Conservation (phyloP, 495 filamentous ascomycete genomes). For the Achaetomiella virescens region DNA sequence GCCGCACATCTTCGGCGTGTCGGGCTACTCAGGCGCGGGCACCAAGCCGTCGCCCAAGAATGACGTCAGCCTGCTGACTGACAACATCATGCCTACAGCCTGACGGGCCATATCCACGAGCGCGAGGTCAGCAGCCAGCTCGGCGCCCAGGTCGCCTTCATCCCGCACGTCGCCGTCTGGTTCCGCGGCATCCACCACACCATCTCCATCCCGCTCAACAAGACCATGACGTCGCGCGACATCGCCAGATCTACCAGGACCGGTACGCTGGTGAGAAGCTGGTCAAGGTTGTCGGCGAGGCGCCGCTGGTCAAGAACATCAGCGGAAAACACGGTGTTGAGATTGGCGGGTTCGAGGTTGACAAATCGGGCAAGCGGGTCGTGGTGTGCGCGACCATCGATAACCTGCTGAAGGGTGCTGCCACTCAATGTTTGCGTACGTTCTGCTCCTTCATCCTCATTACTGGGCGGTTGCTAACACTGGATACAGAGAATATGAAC, state of each 20-base stretch:
- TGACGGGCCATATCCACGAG: slow-evolving; percentile 97
- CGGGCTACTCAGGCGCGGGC: slow-evolving; percentile 92
- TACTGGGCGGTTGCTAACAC: slow-evolving; percentile 16
- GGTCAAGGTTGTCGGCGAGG: slow-evolving; percentile 84
- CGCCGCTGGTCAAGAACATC: slow-evolving; percentile 82
- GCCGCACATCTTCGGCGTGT: slow-evolving; percentile 88
- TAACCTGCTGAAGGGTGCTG: slow-evolving; percentile 93
- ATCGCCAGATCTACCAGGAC: slow-evolving; percentile 95
- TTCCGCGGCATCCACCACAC: slow-evolving; percentile 96
- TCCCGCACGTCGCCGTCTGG: slow-evolving; percentile 94
- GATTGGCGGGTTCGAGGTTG: slow-evolving; percentile 91
- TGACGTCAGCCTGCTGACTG: slow-evolving; percentile 76
- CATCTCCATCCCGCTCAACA: slow-evolving; percentile 79
- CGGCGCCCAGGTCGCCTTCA: slow-evolving; percentile 72
- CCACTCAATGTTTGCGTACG: slow-evolving; percentile 90
- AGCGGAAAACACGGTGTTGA: slow-evolving; percentile 87
- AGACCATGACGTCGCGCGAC: slow-evolving; percentile 81
- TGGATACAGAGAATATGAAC: slow-evolving; percentile 85
- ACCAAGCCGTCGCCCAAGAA: slow-evolving; percentile 96
- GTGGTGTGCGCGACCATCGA: slow-evolving; percentile 98
- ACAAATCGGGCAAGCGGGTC: slow-evolving; percentile 79
- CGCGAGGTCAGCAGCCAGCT: slow-evolving; percentile 79
- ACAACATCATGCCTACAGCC: slow-evolving; percentile 88
- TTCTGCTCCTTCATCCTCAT: slow-evolving; percentile 15
- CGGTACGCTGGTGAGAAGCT: slow-evolving; percentile 92